These are phyloP conservation scores for Volvariella surrecta DNA, from an alignment of 1,284 basidiomycete species.

Conservation along the genomic window DNA sequence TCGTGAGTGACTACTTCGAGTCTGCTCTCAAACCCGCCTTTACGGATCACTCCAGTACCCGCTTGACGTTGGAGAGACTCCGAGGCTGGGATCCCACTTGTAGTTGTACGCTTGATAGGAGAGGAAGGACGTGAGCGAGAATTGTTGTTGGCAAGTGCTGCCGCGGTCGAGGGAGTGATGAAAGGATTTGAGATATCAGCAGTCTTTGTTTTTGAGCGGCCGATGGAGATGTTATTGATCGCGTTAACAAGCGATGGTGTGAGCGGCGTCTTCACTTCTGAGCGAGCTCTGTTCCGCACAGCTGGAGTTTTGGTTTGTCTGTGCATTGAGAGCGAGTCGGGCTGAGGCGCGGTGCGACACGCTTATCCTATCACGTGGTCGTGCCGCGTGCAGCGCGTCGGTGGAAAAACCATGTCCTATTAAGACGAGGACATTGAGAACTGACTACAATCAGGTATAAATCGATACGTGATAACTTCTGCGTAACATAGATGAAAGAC, in stretches of 20 bases:
- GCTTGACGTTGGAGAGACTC: constrained; percentile 55
- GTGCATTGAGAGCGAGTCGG: constrained; percentile 1
- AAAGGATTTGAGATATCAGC: constrained; percentile 56
- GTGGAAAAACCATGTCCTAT: constrained; percentile 27
- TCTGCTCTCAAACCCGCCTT: constrained; percentile 67
- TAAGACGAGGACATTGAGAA: constrained; percentile 49
- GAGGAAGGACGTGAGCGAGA: constrained; percentile 45
- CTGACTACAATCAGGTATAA: constrained; percentile 42
- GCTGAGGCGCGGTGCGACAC: constrained; percentile 4
- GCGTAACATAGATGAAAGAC: too few relatives aligned
- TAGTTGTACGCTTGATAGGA: constrained; percentile 50
- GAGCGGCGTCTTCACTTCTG: constrained; percentile 64
- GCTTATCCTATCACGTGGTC: too few relatives aligned
- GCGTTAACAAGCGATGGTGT: constrained; percentile 56
- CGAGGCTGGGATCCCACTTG: constrained; percentile 37
- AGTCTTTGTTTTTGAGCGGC: constrained; percentile 2
- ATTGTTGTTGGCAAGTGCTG: constrained; percentile 13
- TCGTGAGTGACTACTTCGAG: constrained; percentile 58
- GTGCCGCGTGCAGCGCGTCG: constrained; percentile 15
- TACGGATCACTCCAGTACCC: constrained; percentile 56
- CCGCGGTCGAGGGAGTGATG: constrained; percentile 18
- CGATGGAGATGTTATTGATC: constrained; percentile 43
- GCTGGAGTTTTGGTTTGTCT: constrained; percentile 53
- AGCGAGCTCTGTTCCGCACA: constrained; percentile 47
- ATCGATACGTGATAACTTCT: not conserved